Evolutionary conservation across 441 rosid genomes (phyloP).

Genomic region (Geranium incanum): DNA sequence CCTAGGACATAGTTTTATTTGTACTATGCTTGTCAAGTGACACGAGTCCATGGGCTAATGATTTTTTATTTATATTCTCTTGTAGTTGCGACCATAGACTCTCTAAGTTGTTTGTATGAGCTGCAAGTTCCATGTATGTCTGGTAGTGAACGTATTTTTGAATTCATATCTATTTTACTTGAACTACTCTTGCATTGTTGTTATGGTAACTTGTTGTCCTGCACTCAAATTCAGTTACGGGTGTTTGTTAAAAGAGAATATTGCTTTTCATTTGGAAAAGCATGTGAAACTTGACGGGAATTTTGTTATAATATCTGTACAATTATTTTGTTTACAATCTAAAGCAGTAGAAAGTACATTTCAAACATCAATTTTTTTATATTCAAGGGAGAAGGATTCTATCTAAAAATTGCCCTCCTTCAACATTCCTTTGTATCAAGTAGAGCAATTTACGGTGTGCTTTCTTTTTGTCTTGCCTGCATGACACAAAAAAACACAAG

Average conservation of each 20-base stretch:
- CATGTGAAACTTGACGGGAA: neutral
- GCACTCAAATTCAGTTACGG: too few relatives aligned
- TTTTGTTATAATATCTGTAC: neutral
- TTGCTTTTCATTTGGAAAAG: neutral
- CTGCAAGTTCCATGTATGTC: neutral
- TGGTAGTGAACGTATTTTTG: neutral
- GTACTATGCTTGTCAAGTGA: neutral
- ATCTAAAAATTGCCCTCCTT: slow-evolving; percentile 1
- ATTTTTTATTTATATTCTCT: neutral
- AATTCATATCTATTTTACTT: neutral
- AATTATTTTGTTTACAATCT: slow-evolving; percentile 6
- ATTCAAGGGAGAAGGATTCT: slow-evolving; percentile 16
- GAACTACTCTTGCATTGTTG: neutral
- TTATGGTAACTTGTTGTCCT: neutral
- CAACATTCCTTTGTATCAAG: slow-evolving; percentile 21
- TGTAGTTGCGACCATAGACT: neutral
- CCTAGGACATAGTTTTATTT: neutral
- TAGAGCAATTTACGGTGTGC: slow-evolving; percentile 43
- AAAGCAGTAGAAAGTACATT: neutral
- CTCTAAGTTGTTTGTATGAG: too few relatives aligned
- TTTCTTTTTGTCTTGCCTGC: slow-evolving; percentile 65
- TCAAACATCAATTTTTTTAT: neutral
- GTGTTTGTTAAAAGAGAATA: neutral
- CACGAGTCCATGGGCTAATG: neutral
- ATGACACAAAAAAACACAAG: slow-evolving; percentile 16